Conservation (phyloP, 306 rosid species). For the Pyrus bretschneideri region DNA sequence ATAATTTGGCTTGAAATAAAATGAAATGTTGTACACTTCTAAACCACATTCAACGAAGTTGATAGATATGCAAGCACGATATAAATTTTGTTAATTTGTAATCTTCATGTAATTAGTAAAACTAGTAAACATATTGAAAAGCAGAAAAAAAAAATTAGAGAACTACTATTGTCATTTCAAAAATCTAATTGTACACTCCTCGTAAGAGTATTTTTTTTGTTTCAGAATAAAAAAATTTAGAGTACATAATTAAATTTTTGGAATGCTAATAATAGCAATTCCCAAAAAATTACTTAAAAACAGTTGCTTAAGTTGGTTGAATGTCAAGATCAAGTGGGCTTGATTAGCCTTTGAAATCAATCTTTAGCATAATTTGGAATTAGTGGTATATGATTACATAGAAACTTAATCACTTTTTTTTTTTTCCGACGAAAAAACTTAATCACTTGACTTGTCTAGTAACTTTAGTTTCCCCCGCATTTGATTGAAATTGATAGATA, state of each 20-base stretch:
- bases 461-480: background rate
- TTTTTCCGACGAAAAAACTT: background rate
- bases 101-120: background rate
- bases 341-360: background rate
- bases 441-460: background rate
- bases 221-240: no score
- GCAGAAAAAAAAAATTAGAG: background rate
- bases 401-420: no score
- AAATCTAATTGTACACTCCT: no score
- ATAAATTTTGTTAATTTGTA: background rate
- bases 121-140: background rate
- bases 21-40: background rate
- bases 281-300: background rate
- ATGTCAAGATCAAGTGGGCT: slow-evolving; percentile 12
- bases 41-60: background rate
- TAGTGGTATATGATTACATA: slow-evolving; percentile 2
- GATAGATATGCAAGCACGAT: background rate
- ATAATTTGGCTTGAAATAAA: background rate
- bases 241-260: no score
- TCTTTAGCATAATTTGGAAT: background rate
- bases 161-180: no score
- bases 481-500: background rate
- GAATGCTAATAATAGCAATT: no score
- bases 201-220: no score
- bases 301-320: slow-evolving; percentile 14